Evolutionary conservation across 768 basidiomycete genomes (phyloP).

Genomic region (Lactarius sanguifluus): DNA sequence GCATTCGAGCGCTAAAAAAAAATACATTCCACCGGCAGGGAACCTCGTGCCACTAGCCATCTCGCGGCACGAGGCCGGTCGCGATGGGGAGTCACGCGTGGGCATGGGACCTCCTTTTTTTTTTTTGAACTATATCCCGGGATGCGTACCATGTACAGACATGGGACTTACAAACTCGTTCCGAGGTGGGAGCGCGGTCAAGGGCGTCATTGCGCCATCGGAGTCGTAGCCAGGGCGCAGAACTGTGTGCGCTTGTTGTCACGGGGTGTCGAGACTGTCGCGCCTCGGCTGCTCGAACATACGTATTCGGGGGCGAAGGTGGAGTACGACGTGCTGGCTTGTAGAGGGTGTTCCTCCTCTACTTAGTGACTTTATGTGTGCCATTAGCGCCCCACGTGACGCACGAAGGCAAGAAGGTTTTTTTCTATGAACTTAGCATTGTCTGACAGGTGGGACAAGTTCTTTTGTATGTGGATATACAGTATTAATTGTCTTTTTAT

Average conservation of each 20-base stretch:
- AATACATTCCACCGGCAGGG: too few species aligned
- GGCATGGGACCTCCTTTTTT: too few species aligned
- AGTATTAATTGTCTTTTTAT: background rate
- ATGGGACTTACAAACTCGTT: too few species aligned
- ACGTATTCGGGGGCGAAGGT: constrained; percentile 17
- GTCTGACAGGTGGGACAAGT: too few species aligned
- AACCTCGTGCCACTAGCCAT: too few species aligned
- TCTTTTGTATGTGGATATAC: too few species aligned
- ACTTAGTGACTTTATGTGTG: background rate
- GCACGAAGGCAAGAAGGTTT: background rate
- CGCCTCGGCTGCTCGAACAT: constrained; percentile 4
- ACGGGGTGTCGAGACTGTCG: constrained; percentile 16
- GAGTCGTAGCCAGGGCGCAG: background rate
- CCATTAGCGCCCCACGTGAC: background rate
- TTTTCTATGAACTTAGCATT: background rate
- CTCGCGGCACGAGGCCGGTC: too few species aligned
- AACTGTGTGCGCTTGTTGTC: constrained; percentile 8
- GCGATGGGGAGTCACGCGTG: too few species aligned
- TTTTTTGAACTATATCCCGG: too few species aligned
- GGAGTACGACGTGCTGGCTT: background rate
- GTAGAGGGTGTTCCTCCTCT: background rate
- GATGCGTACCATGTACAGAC: too few species aligned
- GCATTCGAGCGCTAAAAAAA: too few species aligned
- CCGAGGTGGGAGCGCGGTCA: background rate
- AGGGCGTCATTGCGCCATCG: background rate